Base-by-base conservation (phyloP, 108 stramenopile species). In the Conticribra guillardii region DNA sequence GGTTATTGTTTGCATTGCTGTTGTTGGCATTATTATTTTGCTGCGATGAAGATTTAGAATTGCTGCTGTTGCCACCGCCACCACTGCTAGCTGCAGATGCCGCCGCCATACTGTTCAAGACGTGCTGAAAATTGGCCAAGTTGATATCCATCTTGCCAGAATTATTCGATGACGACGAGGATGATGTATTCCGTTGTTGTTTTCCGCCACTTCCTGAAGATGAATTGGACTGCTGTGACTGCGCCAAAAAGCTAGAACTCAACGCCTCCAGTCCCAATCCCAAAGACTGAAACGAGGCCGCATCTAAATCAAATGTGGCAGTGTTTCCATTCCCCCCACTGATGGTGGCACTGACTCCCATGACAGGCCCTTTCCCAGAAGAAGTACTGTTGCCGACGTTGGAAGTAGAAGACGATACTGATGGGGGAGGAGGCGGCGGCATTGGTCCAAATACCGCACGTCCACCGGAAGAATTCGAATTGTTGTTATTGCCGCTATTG, bases 61-160 rank as follows among this genome's bases (percentile, higher is more conserved):
- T 41, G 37, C 37, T 41, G 37, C 5, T 41, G 37, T 29, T 30
- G 47, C 46, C n/a, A 41, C 11, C 37, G 5, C 37, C 37, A 41
- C 8, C 8, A 11, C 11, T 11, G 37, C 37, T 41, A 9, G 11
- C 37, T 41, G 37, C 37, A 37, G 50, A 51, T 28, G 55, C 17
- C 5, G 37, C 37, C 11, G 37, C 5, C 37, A 41, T 41, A 11
- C 8, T 8, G 15, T 62, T 48, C 22, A 63, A 30, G 0, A 48
- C 21, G 11, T 63, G 62, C 3, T 63, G 62, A 30, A 63, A 63
- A 50, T 63, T 63, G 17, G 62, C 48, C 47, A 29, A 30, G 56
- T 41, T 41, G 37, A 41, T 11, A 41, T 41, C 37, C 5, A 11
- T 11, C 11, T 5, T 5, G 5, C 37, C 37, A 21, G 31, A 4